Evolutionary conservation across 148 eudicot species (phyloP), one percentile per base, ranked within the genome.

Genomic region (Vaccinium darrowii): DNA sequence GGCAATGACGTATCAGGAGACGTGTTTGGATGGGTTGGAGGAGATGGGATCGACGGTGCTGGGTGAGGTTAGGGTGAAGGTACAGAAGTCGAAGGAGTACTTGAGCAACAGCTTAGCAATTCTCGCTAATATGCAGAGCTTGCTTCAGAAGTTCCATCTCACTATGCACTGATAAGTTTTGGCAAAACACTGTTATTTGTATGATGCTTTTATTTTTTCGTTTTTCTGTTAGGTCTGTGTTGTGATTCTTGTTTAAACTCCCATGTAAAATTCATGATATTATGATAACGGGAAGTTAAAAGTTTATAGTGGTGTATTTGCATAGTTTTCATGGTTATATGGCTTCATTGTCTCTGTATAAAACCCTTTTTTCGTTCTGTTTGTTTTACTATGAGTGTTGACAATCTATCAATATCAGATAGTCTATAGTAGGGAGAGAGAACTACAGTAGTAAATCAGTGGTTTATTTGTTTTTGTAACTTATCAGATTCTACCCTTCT

Each of bases 61-160:
- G 33, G 87, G 67, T 63, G 89, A 91, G 81, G 87, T 89, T 58
- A 88, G 84, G 85, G 67, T 13, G 82, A 87, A 58, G 90, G 89
- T 90, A 88, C 89, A 89, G 85, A 88, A 43, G 72, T 80, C 90
- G 11, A 85, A 43, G 84, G 92, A 85, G 86, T 86, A 83, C 85
- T 78, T 90, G 91, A 90, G 91, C 63, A 89, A 89, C 85, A 88
- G 87, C 88, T 84, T 92, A 83, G 93, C 92, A 18, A 92, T 92
- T 81, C 92, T 92, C 56, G 78, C 81, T 4, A 89, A 91, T 76
- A 82, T 90, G 50, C 19, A 80, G 16, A 8, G 49, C 18, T 74
- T 91, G 58, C 88, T 88, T 47, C 52, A 78, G 11, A 87, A 86
- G 78, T 87, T 87, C 80, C 85, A 86, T 25, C 76, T 87, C 71